phyloP scores from a whole-genome alignment of 129 eudicot genomes.

The Pulicaria dysenterica region DNA sequence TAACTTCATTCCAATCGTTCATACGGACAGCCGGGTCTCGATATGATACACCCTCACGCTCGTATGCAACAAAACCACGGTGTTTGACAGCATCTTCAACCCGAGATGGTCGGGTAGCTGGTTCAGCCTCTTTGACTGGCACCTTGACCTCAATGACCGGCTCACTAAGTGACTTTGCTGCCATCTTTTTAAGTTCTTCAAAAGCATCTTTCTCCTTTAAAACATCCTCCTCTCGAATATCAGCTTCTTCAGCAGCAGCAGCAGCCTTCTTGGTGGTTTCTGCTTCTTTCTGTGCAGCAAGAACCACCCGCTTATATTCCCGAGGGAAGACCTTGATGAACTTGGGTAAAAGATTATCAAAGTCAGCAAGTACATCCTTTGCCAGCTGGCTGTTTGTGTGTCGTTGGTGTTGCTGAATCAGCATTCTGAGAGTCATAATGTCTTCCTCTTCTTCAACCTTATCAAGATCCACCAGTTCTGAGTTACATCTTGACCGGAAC shows the following conservation, averaged over 20 bases:
- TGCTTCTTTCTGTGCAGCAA: constrained; percentile 62
- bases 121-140: constrained; percentile 35
- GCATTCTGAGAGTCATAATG: constrained; percentile 75
- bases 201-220: constrained; percentile 85
- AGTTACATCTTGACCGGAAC: constrained; percentile 74
- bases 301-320: constrained; percentile 78
- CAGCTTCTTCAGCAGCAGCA: constrained; percentile 67
- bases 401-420: constrained; percentile 97
- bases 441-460: constrained; percentile 92
- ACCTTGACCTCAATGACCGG: constrained; percentile 43
- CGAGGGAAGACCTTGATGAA: constrained; percentile 93
- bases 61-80: constrained; percentile 94
- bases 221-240: constrained; percentile 66
- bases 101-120: constrained; percentile 54
- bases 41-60: constrained; percentile 80
- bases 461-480: constrained; percentile 95
- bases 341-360: constrained; percentile 71
- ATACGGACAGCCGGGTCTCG: constrained; percentile 81
- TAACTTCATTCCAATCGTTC: constrained; percentile 92
- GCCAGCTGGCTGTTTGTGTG: constrained; percentile 91
- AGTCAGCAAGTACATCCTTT: constrained; percentile 74
- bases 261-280: constrained; percentile 52
- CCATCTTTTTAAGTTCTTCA: constrained; percentile 89
- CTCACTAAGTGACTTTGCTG: constrained; percentile 44
- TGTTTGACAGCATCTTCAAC: constrained; percentile 81